Percentiles rank a stretch among this genome's conserved stretches.
phyloP scores from a whole-genome alignment of 768 basidiomycete species.

The Russula compacta region DNA sequence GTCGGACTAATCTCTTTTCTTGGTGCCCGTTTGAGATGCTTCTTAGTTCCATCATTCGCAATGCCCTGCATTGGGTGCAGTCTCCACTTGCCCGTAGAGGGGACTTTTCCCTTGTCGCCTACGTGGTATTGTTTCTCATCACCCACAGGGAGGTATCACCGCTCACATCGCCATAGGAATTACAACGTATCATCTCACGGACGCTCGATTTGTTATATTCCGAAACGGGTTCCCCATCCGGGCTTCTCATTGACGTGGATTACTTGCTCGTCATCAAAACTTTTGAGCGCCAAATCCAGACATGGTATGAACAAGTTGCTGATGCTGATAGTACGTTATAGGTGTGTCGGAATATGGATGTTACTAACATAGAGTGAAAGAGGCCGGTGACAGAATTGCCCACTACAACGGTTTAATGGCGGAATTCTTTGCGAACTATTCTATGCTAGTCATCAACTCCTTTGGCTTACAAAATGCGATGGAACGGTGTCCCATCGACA shows the following conservation, averaged over 20 bases:
- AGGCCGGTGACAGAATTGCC: slow-evolving; percentile 5
- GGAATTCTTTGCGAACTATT: slow-evolving; percentile 78
- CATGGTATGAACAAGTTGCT: slow-evolving; percentile 52
- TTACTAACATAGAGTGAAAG: neutral
- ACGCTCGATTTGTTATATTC: slow-evolving; percentile 89
- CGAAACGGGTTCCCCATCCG: slow-evolving; percentile 67
- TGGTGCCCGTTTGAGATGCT: slow-evolving; percentile 6
- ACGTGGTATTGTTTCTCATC: slow-evolving; percentile 48
- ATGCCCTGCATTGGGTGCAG: slow-evolving; percentile 65
- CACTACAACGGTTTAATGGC: slow-evolving; percentile 46
- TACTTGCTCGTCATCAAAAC: slow-evolving; percentile 78
- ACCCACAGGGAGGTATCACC: neutral
- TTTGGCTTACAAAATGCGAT: slow-evolving; percentile 97
- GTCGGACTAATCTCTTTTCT: slow-evolving; percentile 26
- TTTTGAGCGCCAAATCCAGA: slow-evolving; percentile 67
- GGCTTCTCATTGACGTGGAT: slow-evolving; percentile 75
- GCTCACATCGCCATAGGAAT: slow-evolving; percentile 39
- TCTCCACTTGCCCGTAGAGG: slow-evolving; percentile 52
- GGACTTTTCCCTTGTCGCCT: slow-evolving; percentile 65
- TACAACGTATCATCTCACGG: slow-evolving; percentile 83
- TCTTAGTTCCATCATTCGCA: slow-evolving; percentile 75
- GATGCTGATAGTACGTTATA: slow-evolving; percentile 16
- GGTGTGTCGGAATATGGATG: neutral
- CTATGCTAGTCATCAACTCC: slow-evolving; percentile 83
- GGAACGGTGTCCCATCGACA: slow-evolving; percentile 62